Base-by-base conservation (phyloP, 106 monocot genomes). In the Dendrobium officinale region DNA sequence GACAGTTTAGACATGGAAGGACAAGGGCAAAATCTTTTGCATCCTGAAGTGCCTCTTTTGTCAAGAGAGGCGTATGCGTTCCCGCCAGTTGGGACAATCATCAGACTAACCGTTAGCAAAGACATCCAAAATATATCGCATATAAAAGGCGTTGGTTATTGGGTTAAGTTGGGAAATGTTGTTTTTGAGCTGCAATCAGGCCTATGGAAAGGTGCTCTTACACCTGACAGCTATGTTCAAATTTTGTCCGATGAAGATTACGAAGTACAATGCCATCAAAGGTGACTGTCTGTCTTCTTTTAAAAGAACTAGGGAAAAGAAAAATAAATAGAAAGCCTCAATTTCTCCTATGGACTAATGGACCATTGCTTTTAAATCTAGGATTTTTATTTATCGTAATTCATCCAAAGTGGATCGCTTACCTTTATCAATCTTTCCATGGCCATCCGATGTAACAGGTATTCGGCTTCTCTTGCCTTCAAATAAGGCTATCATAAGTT, bases 141-240 rank as follows among this genome's bases (percentile, higher is more conserved):
- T 41, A 40, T 90, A 64, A 59, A 49, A 45, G 55, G 83, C 72
- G 84, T 77, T 66, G 77, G 22, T 27, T 72, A 29, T 42, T 96
- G 96, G 93, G 83, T 92, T 22, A 90, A 85, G 73, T 70, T 96
- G 16, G 80, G 86, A 20, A 96, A 92, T 72, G 79, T 93, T 67
- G 81, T 44, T 22, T 96, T 86, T 59, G 79, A 82, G 66, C 51
- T 81, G 31, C 77, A 88, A 72, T 91, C 77, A 37, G 96, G 92
- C 55, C 80, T 96, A 42, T 96, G 93, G 96, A 89, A 83, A 77
- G 88, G 88, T 68, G 31, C 87, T 47, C 43, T 92, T 75, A 73
- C 81, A 54, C 72, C 77, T 66, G 87, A 72, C 16, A 87, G 90
- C 74, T 88, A 86, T 83, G 54, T 90, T 44, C 68, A 54, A 73